phyloP scores from a whole-genome alignment of 192 early-diverging fungal genomes.

The Diversispora eburnea region DNA sequence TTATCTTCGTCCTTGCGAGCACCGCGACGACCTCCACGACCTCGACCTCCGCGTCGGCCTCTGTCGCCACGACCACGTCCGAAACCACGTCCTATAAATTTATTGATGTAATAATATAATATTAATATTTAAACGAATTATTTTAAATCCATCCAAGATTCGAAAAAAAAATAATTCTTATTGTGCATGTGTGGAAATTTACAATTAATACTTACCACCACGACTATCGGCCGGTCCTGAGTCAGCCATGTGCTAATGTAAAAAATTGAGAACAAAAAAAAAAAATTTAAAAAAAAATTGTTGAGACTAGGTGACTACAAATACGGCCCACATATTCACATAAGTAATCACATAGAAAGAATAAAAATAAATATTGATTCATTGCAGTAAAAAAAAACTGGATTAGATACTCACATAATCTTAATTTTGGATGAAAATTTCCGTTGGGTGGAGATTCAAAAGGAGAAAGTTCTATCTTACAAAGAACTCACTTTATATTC shows the following conservation, averaged over 20 bases:
- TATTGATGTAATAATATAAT: conserved; percentile 4
- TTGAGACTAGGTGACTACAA: no score
- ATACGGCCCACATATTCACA: neutral
- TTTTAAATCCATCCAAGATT: neutral
- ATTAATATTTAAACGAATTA: neutral
- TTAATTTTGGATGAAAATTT: conserved; percentile 22
- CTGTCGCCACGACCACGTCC: conserved; percentile 74
- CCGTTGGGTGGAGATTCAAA: conserved; percentile 19
- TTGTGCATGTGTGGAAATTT: neutral
- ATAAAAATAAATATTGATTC: neutral
- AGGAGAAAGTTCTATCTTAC: conserved; percentile 8
- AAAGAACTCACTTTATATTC: conserved; percentile 3
- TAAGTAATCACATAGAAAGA: neutral
- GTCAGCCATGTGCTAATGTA: conserved; percentile 68
- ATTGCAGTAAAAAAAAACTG: neutral
- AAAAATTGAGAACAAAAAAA: neutral
- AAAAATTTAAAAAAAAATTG: neutral
- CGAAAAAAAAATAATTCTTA: neutral
- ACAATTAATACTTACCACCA: conserved; percentile 40
- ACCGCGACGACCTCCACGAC: conserved; percentile 74
- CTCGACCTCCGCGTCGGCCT: conserved; percentile 68
- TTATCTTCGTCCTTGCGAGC: conserved; percentile 69
- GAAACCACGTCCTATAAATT: conserved; percentile 65
- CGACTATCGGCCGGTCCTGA: conserved; percentile 73
- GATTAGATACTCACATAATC: conserved; percentile 30